These are phyloP conservation scores for Cotoneaster glaucophyllus DNA, from an alignment of 306 rosid species.

Conservation along the genomic window DNA sequence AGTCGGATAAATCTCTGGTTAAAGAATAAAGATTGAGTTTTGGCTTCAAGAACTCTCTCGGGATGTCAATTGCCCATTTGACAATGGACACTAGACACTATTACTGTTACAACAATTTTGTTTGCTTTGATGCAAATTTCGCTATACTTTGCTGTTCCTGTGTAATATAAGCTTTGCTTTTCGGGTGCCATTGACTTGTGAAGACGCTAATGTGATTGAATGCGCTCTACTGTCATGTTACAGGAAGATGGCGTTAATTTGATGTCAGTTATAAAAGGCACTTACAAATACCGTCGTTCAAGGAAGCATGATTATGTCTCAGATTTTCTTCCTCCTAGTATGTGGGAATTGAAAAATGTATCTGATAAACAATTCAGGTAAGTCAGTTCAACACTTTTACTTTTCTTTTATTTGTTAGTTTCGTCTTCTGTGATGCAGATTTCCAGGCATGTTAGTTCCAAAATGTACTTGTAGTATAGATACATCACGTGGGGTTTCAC, in stretches of 20 bases:
- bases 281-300: constrained; percentile 64
- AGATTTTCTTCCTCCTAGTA: constrained; percentile 75
- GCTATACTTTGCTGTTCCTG: not conserved
- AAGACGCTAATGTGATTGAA: not conserved
- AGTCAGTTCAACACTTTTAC: constrained; percentile 12
- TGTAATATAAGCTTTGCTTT: not conserved
- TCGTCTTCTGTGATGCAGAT: not conserved
- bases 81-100: not conserved
- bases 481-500: not conserved
- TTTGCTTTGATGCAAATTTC: not conserved
- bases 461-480: not conserved
- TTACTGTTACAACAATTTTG: not conserved
- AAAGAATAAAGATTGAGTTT: not conserved
- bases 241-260: constrained; percentile 86
- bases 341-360: constrained; percentile 44
- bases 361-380: constrained; percentile 60
- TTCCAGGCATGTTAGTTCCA: not conserved
- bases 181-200: not conserved
- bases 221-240: constrained; percentile 16
- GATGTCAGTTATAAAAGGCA: constrained; percentile 72
- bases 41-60: not conserved
- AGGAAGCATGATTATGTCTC: constrained; percentile 45
- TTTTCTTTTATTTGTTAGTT: not conserved
- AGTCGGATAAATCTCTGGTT: not conserved
- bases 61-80: not conserved